Evolutionary conservation across 148 eudicot species (phyloP).

Genomic region (Suaeda aralocaspica): DNA sequence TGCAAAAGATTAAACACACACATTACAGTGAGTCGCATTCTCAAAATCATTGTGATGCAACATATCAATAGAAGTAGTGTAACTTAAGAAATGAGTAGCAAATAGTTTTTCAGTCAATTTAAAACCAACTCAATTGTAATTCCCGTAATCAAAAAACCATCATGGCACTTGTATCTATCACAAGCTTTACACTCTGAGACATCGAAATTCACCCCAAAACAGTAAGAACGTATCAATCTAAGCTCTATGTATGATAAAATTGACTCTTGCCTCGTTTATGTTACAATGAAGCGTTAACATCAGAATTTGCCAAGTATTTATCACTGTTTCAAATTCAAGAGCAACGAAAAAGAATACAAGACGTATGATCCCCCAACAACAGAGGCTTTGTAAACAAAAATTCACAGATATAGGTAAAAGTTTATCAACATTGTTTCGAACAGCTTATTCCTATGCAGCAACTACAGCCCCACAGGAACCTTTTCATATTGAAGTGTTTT

Average conservation of each 20-base stretch:
- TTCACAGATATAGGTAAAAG: neutral
- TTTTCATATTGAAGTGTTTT: constrained; percentile 48
- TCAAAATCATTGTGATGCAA: too few relatives aligned
- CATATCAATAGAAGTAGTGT: neutral
- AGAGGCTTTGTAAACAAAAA: constrained; percentile 5
- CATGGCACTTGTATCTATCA: too few relatives aligned
- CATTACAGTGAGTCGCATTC: too few relatives aligned
- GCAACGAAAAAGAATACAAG: neutral
- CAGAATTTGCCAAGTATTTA: neutral
- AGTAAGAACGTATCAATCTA: neutral
- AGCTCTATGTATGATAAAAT: neutral
- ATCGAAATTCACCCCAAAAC: neutral
- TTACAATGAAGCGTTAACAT: neutral
- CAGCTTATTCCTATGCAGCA: constrained; percentile 15
- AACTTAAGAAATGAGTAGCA: neutral
- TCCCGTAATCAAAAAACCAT: neutral
- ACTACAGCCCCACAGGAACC: constrained; percentile 41
- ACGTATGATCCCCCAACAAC: constrained; percentile 17
- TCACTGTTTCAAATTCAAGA: neutral
- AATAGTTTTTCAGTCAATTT: too few relatives aligned
- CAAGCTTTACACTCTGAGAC: neutral
- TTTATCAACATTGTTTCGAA: neutral
- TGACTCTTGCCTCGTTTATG: neutral
- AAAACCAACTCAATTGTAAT: too few relatives aligned
- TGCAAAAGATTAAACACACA: too few relatives aligned